These are phyloP conservation scores for Gonapodya prolifera DNA, from an alignment of 192 early-diverging fungal genomes.

Conservation along the genomic window DNA sequence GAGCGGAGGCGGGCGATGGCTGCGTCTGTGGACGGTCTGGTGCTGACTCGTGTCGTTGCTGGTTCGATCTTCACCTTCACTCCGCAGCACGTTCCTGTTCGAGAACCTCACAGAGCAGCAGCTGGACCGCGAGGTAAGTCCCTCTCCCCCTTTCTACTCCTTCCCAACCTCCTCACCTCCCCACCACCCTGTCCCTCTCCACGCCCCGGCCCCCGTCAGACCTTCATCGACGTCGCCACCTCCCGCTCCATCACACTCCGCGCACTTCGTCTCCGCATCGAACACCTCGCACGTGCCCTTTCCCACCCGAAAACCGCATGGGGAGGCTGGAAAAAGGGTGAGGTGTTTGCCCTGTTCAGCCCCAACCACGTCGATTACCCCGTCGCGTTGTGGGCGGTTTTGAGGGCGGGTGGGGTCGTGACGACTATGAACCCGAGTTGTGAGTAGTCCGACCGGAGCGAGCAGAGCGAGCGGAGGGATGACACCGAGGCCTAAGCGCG, in stretches of 20 bases:
- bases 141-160: background rate
- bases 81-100: background rate
- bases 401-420: background rate
- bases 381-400: background rate
- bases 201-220: too few relatives aligned
- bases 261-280: background rate
- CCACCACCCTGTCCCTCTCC: too few relatives aligned
- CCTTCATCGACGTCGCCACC: background rate
- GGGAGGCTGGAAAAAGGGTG: background rate
- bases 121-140: background rate
- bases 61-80: background rate
- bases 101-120: background rate
- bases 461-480: too few relatives aligned
- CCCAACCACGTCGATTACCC: slow-evolving; percentile 1
- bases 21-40: too few relatives aligned
- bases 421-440: background rate
- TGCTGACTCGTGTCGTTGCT: too few relatives aligned
- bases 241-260: background rate
- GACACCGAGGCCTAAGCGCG: too few relatives aligned
- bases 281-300: background rate
- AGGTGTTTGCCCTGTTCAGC: background rate
- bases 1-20: background rate
- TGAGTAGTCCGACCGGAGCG: too few relatives aligned
- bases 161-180: background rate
- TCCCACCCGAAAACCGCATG: background rate